Conservation (phyloP, 2,329 filamentous ascomycete genomes). For the Samsoniella hepiali region DNA sequence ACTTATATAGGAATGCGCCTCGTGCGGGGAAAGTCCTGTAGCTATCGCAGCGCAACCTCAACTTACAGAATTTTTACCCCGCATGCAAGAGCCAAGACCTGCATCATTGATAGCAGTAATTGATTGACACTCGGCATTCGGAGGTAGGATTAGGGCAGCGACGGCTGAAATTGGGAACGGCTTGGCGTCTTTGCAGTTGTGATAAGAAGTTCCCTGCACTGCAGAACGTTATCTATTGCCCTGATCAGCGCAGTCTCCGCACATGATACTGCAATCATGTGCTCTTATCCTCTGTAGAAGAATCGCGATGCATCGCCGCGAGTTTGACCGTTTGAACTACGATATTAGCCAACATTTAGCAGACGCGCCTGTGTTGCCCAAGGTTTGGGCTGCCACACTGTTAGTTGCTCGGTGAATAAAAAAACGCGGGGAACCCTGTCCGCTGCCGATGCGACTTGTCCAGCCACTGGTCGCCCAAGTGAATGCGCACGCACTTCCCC, state of each 20-base stretch:
- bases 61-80: background rate
- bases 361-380: background rate
- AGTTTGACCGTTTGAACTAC: background rate
- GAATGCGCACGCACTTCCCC: background rate
- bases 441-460: background rate
- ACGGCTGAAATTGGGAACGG: background rate
- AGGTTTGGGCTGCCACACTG: background rate
- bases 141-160: background rate
- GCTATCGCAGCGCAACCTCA: background rate
- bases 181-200: background rate
- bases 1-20: background rate
- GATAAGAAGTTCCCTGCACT: background rate
- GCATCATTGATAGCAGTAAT: conserved; percentile 2
- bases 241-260: background rate
- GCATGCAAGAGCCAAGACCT: background rate
- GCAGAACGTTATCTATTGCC: background rate
- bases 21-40: conserved; percentile 6
- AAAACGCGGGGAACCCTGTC: conserved; percentile 13
- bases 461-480: background rate
- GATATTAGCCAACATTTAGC: background rate
- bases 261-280: background rate
- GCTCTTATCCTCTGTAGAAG: background rate
- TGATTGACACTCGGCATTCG: conserved; percentile 13
- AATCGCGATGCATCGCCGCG: background rate
- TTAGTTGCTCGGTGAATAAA: background rate